Evolutionary conservation across 2,329 filamentous ascomycete species (phyloP), one percentile per base, ranked within the genome.

Genomic region (Graphilbum ipis-grandicollis): DNA sequence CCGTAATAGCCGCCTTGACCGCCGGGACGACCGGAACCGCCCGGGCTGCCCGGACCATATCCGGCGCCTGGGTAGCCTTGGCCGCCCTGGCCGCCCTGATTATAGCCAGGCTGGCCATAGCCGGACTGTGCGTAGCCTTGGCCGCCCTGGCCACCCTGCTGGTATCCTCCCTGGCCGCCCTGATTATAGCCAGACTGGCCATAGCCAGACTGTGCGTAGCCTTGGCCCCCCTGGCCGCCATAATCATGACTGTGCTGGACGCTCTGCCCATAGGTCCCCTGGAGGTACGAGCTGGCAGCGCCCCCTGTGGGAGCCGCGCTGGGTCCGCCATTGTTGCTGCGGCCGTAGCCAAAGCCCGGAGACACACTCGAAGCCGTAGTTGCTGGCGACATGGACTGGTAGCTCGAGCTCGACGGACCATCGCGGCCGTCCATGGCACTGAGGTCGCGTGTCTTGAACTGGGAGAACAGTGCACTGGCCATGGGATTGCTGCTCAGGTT

Each of bases 371-470:
- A 33, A n/a, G 34, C 6, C 12, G 12, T 18, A 4, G 49, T 49
- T 5, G 45, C 43, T 2, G 63, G 56, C 2, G 58, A 57, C 36
- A 46, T 49, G 3, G 61, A 61, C 22, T 56, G 38, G 38, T 51
- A 51, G 36, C 46, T 36, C 12, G 19, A 23, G 31, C 26, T 34
- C 5, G 31, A 35, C 15, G 7, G 40, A 21, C 56, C 56, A 40
- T 68, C 62, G 4, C 56, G 55, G 3, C 64, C 66, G 30, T 60
- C 61, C 62, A 73, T 65, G 12, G 66, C 65, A 36, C 61, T 57
- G 12, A 75, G 51, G 43, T 77, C 71, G 40, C 71, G 62, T 3
- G 63, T 67, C 44, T 66, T 64, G 38, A 77, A 68, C 47, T 77
- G 68, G 9, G 62, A 62, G 69, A 73, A 77, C 5, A 78, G 58